Conservation (phyloP, 768 basidiomycete genomes). For the Pulveroboletus ravenelii region DNA sequence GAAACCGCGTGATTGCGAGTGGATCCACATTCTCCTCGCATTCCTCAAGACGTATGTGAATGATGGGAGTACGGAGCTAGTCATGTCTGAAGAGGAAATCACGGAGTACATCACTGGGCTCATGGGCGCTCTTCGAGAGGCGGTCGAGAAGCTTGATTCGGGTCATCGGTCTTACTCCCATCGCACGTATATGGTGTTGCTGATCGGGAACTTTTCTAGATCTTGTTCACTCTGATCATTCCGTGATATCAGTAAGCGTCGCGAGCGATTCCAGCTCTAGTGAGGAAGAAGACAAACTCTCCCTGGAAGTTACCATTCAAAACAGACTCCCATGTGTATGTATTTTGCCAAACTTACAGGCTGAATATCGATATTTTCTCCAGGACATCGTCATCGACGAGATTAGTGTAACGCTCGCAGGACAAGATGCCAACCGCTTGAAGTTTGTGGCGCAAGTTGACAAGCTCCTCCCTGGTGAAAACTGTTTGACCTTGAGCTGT, state of each 20-base stretch:
- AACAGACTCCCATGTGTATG: conserved; percentile 78
- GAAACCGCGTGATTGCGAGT: conserved; percentile 65
- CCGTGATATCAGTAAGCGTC: conserved; percentile 54
- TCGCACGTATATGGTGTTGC: neutral
- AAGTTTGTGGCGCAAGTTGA: conserved; percentile 44
- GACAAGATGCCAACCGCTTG: conserved; percentile 58
- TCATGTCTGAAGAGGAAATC: conserved; percentile 50
- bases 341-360: conserved; percentile 5
- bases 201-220: conserved; percentile 42
- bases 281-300: conserved; percentile 63
- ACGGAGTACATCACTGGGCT: conserved; percentile 48
- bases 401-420: conserved; percentile 55
- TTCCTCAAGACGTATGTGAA: conserved; percentile 70
- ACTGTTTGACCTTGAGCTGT: conserved; percentile 57
- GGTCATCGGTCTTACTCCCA: conserved; percentile 36
- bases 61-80: conserved; percentile 46
- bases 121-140: conserved; percentile 43
- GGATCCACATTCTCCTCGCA: conserved; percentile 73
- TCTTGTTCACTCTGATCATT: conserved; percentile 62
- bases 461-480: conserved; percentile 55
- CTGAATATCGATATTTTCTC: conserved; percentile 6
- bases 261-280: conserved; percentile 44
- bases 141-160: conserved; percentile 49
- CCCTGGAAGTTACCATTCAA: conserved; percentile 51
- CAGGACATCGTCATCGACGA: conserved; percentile 62